phyloP scores from a whole-genome alignment of 352 stramenopile genomes.

The Phytophthora meadii region DNA sequence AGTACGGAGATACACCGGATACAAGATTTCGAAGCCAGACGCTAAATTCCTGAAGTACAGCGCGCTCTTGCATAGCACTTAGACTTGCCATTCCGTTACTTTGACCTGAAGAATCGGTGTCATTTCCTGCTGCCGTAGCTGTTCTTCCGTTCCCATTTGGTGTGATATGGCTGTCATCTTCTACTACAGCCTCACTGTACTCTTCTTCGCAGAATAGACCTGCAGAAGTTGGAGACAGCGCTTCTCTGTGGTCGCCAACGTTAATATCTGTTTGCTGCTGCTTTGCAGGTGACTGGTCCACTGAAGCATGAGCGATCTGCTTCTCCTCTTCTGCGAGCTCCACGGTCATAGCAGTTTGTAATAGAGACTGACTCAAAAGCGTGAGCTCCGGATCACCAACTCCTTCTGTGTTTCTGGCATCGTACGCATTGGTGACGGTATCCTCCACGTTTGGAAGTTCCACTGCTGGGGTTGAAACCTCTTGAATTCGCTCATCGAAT shows the following conservation, averaged over 20 bases:
- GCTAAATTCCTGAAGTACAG: constrained; percentile 82
- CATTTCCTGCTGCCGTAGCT: constrained; percentile 3
- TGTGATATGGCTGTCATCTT: constrained; percentile 13
- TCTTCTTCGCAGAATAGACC: constrained; percentile 75
- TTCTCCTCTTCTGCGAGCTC: constrained; percentile 38
- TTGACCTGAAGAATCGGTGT: constrained; percentile 6
- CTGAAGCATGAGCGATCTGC: not conserved
- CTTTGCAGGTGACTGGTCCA: not conserved
- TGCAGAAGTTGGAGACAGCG: constrained; percentile 51
- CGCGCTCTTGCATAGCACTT: constrained; percentile 68
- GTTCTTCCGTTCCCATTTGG: constrained; percentile 13
- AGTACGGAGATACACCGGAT: constrained; percentile 16
- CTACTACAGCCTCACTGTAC: constrained; percentile 51
- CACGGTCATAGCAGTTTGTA: constrained; percentile 55
- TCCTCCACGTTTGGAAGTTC: constrained; percentile 46
- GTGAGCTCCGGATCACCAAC: constrained; percentile 41
- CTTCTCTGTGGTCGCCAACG: constrained; percentile 8
- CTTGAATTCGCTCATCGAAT: constrained; percentile 53
- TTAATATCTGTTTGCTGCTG: constrained; percentile 8
- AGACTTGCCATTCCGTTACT: constrained; percentile 17
- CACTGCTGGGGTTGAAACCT: constrained; percentile 10
- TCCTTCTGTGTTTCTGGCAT: constrained; percentile 30
- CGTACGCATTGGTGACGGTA: constrained; percentile 47
- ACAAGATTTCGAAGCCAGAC: constrained; percentile 76
- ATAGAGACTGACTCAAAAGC: constrained; percentile 62